Conservation (phyloP, 768 basidiomycete genomes). For the Lenzites betulinus region DNA sequence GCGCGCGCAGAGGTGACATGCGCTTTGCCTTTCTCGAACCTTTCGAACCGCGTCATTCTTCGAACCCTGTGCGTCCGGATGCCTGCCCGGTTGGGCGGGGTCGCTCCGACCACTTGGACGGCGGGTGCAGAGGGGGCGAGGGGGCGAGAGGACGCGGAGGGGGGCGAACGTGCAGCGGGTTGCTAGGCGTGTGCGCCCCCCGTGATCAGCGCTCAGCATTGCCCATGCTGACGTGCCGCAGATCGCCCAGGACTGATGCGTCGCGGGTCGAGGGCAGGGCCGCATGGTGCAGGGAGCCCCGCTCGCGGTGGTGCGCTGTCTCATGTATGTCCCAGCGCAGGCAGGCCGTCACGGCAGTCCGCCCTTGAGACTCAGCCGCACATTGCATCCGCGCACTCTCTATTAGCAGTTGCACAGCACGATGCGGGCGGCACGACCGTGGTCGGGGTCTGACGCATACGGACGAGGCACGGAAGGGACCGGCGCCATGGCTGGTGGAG, state of each 20-base stretch:
- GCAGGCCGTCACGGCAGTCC: not conserved
- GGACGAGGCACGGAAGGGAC: not conserved
- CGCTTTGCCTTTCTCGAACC: not conserved
- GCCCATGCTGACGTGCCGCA: slow-evolving; percentile 12
- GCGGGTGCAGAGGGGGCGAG: not conserved
- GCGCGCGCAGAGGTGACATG: not conserved
- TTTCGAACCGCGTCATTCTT: not conserved
- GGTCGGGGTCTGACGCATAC: not conserved
- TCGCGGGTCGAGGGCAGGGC: slow-evolving; percentile 8
- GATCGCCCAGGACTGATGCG: slow-evolving; percentile 16
- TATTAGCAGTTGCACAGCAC: not conserved
- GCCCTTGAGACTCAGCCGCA: not conserved
- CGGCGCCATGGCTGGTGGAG: not conserved
- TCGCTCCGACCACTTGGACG: not conserved
- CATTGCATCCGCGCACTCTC: not conserved
- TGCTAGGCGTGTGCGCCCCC: not conserved
- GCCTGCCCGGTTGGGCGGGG: not conserved
- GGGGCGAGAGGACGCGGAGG: not conserved
- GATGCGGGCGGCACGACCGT: not conserved
- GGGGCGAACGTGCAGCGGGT: slow-evolving; percentile 9
- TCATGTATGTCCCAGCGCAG: not conserved
- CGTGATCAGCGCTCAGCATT: slow-evolving; percentile 19
- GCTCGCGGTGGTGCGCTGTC: not conserved
- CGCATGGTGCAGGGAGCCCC: slow-evolving; percentile 1
- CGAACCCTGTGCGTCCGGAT: not conserved